Conservation (phyloP, 208 protist genomes). For the Angomonas desouzai region DNA sequence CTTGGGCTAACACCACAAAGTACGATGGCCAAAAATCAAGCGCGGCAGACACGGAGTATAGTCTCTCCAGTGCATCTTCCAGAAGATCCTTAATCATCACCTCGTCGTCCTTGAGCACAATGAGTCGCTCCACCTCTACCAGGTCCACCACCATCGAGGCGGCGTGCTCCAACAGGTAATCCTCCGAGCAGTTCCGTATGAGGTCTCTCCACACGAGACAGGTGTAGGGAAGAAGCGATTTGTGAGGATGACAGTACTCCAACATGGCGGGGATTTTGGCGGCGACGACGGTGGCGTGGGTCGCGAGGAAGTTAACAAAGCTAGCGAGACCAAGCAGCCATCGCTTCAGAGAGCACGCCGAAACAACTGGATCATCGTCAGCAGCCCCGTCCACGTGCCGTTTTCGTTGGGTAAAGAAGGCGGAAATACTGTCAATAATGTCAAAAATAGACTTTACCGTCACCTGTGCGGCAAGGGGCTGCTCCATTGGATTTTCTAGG, state of each 20-base stretch:
- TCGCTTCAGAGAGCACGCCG: constrained; percentile 18
- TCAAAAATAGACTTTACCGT: constrained; percentile 21
- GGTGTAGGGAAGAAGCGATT: not conserved
- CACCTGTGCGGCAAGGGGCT: not conserved
- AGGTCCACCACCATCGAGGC: constrained; percentile 69
- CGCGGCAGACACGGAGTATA: not conserved
- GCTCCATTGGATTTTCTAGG: not conserved
- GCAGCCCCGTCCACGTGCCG: not conserved
- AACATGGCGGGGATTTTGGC: constrained; percentile 79
- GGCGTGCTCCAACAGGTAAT: constrained; percentile 65
- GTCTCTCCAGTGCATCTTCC: not conserved
- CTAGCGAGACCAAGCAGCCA: constrained; percentile 69
- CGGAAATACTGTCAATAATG: constrained; percentile 21
- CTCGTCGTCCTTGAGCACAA: not conserved
- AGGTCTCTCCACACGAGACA: constrained; percentile 62
- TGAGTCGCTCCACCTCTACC: constrained; percentile 46
- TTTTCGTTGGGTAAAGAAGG: not conserved
- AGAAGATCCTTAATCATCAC: not conserved
- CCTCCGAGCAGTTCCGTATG: constrained; percentile 44
- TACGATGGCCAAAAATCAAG: constrained; percentile 1
- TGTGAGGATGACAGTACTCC: constrained; percentile 31
- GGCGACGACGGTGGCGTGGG: constrained; percentile 64
- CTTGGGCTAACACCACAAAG: not conserved
- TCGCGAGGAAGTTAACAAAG: constrained; percentile 62
- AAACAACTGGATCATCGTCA: not conserved